These are phyloP conservation scores for Penicillium daleae DNA, from an alignment of 495 filamentous ascomycete species.

Conservation along the genomic window DNA sequence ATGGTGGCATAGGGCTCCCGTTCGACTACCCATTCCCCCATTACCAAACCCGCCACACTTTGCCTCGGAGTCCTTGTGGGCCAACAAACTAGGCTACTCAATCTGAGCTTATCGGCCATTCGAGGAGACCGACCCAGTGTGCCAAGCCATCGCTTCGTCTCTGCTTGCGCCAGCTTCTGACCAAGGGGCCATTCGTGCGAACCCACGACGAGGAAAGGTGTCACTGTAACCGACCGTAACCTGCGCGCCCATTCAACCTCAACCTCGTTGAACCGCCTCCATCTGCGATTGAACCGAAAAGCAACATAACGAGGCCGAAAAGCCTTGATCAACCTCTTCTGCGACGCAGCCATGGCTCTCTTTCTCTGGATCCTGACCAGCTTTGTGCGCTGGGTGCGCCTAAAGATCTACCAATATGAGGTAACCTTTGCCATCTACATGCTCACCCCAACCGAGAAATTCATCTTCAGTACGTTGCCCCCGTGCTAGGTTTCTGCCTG, in stretches of 20 bases:
- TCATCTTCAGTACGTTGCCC: constrained; percentile 73
- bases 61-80: not conserved
- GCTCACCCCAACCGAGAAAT: constrained; percentile 81
- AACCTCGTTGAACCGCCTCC: not conserved
- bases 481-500: not conserved
- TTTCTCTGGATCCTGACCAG: constrained; percentile 45
- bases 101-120: constrained; percentile 4
- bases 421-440: constrained; percentile 86
- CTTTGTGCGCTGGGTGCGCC: constrained; percentile 66
- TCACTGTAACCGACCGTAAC: not conserved
- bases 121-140: not conserved
- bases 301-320: not conserved
- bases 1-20: not conserved
- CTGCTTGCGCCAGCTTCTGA: not conserved
- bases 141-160: constrained; percentile 4
- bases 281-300: not conserved
- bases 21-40: not conserved
- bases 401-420: constrained; percentile 86
- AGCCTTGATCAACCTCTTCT: not conserved
- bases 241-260: not conserved
- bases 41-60: not conserved
- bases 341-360: constrained; percentile 29
- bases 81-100: constrained; percentile 2
- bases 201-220: not conserved
- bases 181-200: not conserved